Percentiles rank a stretch among this genome's conserved stretches.
Evolutionary conservation across 169 alveolate species (phyloP).

Genomic region (Plasmodium yoelii): DNA sequence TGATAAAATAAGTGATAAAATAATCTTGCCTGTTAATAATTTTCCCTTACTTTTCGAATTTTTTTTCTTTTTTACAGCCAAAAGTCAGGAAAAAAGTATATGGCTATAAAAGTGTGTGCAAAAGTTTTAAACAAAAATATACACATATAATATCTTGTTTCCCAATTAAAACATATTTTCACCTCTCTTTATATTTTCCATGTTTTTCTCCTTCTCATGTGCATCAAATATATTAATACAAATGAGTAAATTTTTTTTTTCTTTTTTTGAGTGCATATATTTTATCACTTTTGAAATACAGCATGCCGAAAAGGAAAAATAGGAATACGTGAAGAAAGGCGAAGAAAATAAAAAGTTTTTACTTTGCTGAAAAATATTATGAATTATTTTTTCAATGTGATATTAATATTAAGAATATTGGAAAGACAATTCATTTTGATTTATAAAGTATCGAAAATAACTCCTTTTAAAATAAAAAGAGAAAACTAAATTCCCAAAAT

Average conservation of each 20-base stretch:
- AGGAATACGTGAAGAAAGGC: neutral
- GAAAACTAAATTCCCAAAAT: too few species aligned
- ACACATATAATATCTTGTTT: neutral
- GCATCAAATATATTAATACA: neutral
- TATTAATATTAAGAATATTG: too few species aligned
- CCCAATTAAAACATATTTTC: neutral
- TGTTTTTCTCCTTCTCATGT: neutral
- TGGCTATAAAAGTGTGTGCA: neutral
- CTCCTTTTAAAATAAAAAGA: too few species aligned
- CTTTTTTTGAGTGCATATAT: constrained; percentile 17
- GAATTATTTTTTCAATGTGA: too few species aligned
- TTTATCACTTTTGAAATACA: too few species aligned
- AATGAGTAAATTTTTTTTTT: neutral
- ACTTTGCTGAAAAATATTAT: too few species aligned
- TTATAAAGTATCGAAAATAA: too few species aligned
- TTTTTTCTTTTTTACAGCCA: neutral
- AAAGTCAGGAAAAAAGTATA: neutral
- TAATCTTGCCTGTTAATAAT: neutral
- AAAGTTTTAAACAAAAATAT: neutral
- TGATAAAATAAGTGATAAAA: neutral
- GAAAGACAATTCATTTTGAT: too few species aligned
- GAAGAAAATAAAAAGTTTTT: neutral
- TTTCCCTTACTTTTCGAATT: neutral
- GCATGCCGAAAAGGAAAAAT: neutral
- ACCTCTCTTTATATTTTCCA: neutral